Evolutionary conservation across 169 alveolate species (phyloP), one percentile per base, ranked within the genome.

Genomic region (Cryptosporidium ryanae): DNA sequence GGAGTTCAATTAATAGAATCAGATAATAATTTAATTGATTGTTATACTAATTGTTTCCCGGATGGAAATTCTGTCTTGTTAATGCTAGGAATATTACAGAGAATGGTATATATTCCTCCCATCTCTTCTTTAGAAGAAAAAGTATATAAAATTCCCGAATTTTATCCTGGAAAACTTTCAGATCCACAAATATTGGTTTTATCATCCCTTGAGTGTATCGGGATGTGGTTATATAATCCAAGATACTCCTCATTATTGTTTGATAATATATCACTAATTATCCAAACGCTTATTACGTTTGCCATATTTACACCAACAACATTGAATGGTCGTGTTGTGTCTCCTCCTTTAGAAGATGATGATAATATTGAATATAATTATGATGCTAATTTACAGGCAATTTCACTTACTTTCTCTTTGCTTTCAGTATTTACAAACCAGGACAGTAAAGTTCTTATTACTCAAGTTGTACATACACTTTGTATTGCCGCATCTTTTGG

Each of bases 311-410:
- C 87, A 25, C 87, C 87, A 5, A 76, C 87, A 2, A 32, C 71
- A 10, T 43, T 23, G 18, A 61, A 76, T 44, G 87, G 87, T 13
- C 27, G 32, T n/a, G 63, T 61, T 23, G 61, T 76, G 21, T 59
- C 59, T 13, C 17, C 64, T 5, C 68, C 68, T 18, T 21, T 61
- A 43, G 87, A 76, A 18, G 8, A 54, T 59, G 87, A 76, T 3
- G 25, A 38, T 17, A 15, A 6, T 2, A 13, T 18, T 5, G 87
- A 76, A 10, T 32, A 59, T 25, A 76, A 76, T 25, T 76, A 76
- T 61, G 87, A 76, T 61, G 87, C 87, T 6, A 76, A 76, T 76
- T 29, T 76, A 13, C 87, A 76, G 27, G 87, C 87, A n/a, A 61
- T 76, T 17, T 76, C 87, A 25, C 43, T 76, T 0, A 76, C 63